These are phyloP conservation scores for Suillus sp. DNA, from an alignment of 768 basidiomycete species.

Conservation along the genomic window DNA sequence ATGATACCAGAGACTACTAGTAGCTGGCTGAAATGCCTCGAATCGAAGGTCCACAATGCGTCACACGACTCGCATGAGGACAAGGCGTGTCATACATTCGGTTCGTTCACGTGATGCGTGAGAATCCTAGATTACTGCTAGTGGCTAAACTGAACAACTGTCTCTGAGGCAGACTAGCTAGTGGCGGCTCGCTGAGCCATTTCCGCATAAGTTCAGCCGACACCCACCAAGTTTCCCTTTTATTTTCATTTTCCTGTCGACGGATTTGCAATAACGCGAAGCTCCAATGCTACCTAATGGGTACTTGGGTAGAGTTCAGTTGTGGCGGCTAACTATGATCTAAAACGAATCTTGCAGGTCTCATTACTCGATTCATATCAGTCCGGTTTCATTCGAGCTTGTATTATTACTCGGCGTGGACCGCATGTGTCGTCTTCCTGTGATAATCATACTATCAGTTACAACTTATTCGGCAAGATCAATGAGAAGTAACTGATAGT, in stretches of 20 bases:
- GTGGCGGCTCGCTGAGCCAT: not conserved
- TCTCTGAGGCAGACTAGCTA: conserved; percentile 4
- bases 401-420: not conserved
- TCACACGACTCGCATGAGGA: conserved; percentile 5
- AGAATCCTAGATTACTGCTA: not conserved
- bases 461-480: not conserved
- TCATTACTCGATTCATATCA: not conserved
- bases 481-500: not conserved
- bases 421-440: not conserved
- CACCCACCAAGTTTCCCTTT: not conserved
- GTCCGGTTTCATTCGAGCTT: not conserved
- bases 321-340: not conserved
- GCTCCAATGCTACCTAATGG: not conserved
- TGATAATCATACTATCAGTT: not conserved
- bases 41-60: not conserved
- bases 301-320: not conserved
- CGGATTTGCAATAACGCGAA: not conserved
- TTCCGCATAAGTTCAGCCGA: not conserved
- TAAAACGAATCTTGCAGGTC: not conserved
- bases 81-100: not conserved
- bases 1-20: not conserved
- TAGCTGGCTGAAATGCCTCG: not conserved
- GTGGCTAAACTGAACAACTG: not conserved
- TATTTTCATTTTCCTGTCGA: not conserved
- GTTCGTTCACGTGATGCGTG: not conserved